These are phyloP conservation scores for Ophiostoma ips DNA, from an alignment of 2,329 filamentous ascomycete species.

Conservation along the genomic window DNA sequence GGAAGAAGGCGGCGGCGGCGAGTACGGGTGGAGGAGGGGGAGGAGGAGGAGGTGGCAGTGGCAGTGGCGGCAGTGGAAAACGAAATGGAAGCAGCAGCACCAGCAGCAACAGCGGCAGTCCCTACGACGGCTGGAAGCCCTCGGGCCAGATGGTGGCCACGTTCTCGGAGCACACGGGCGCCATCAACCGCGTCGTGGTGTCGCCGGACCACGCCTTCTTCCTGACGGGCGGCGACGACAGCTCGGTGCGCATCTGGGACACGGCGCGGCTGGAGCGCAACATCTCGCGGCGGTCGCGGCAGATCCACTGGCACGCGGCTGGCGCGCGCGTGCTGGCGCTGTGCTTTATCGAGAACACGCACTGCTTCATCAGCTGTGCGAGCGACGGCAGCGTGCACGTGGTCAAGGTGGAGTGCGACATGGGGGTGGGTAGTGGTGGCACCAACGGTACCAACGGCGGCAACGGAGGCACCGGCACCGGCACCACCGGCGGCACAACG, in stretches of 20 bases:
- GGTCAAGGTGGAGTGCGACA: constrained; percentile 55
- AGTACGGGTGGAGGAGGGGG: constrained; percentile 27
- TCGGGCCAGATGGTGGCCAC: constrained; percentile 73
- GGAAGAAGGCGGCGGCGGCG: constrained; percentile 34
- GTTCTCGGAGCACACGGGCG: constrained; percentile 73
- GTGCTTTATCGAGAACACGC: constrained; percentile 85
- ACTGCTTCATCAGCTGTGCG: constrained; percentile 83
- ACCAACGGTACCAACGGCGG: background rate
- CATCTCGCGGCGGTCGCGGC: constrained; percentile 71
- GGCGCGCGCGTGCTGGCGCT: constrained; percentile 65
- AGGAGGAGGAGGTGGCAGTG: background rate
- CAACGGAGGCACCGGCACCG: background rate
- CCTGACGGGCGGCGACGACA: constrained; percentile 83
- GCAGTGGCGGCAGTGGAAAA: background rate
- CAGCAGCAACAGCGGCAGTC: constrained; percentile 30
- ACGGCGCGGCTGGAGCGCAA: constrained; percentile 80
- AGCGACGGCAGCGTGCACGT: constrained; percentile 84
- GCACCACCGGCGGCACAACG: background rate
- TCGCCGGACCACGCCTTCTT: constrained; percentile 92
- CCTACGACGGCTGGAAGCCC: constrained; percentile 62
- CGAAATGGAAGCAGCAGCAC: background rate
- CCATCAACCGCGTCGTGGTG: constrained; percentile 67
- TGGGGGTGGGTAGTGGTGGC: constrained; percentile 7
- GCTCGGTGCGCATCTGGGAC: constrained; percentile 87
- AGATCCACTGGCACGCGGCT: constrained; percentile 64